Base-by-base conservation (phyloP, 192 early-diverging fungal species). In the Entophlyctis luteolus region DNA sequence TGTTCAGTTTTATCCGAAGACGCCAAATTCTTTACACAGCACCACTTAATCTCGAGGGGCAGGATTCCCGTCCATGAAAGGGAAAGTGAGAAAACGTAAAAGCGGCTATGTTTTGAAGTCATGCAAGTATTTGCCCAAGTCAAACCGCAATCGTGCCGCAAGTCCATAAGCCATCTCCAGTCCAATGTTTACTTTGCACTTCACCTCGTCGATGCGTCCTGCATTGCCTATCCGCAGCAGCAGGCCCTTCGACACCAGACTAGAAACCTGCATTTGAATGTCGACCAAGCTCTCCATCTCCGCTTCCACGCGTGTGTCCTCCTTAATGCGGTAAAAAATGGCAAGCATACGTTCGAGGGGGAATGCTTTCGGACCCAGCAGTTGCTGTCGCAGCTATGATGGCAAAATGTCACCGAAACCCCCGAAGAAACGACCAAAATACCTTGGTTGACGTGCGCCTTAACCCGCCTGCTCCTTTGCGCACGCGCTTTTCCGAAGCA, bases 271-370 rank as follows among this genome's bases (percentile, higher is more conserved):
- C 31, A 65, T 75, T 36, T 89, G 84, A 18, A 93, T 84, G 69
- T 93, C 91, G 3, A 94, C 82, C 3, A 79, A 85, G 52, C 85
- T 82, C 20, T 93, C 90, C 3, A 91, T 86, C 2, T 63, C 47
- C 4, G n/a, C 62, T 10, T 50, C 62, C 22, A 29, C 14, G 22
- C 29, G 6, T 32, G 84, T 86, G 47, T 80, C 72, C 14, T 76
- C 63, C 25, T 75, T 33, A 46, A 80, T 80, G 67, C 72, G 90
- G 73, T 96, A 93, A 75, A 98, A 98, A 48, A 99, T 97, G 42
- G 96, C 96, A 68, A 95, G 72, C 91, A 99, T 89, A 25, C 96
- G 85, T 66, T 99, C 95, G n/a, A 99, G 78, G 0, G 90, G 90
- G 79, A 99, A 99, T 4, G 87, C 68, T 68, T 91, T 94, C 1